These are phyloP conservation scores for Agastache rugosa DNA, from an alignment of 257 asterid genomes.

Conservation along the genomic window DNA sequence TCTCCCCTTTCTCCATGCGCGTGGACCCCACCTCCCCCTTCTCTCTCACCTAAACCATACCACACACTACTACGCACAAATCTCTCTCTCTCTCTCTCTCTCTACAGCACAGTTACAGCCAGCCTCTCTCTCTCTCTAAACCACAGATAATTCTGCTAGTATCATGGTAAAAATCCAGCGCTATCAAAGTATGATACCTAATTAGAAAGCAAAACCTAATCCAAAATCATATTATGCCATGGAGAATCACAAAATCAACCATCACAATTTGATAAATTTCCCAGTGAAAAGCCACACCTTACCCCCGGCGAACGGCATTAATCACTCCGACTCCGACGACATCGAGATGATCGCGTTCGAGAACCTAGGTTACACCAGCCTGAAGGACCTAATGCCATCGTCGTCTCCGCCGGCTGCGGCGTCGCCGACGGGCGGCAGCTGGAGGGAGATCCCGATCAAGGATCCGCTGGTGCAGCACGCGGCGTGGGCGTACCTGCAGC, in stretches of 20 bases:
- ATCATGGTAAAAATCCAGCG: conserved; percentile 18
- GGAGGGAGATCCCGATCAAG: conserved; percentile 81
- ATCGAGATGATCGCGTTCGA: conserved; percentile 48
- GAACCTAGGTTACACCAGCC: conserved; percentile 56
- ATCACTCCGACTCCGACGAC: conserved; percentile 33
- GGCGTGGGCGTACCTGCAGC: conserved; percentile 93
- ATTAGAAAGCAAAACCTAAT: neutral
- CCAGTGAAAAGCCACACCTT: conserved; percentile 28
- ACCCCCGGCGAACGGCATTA: conserved; percentile 28
- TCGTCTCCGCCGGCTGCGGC: conserved; percentile 50
- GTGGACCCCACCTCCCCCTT: conserved; percentile 53
- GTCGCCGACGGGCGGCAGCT: conserved; percentile 55
- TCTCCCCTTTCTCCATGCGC: conserved; percentile 30
- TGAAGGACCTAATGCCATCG: conserved; percentile 63
- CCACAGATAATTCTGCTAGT: neutral
- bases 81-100: conserved; percentile 4
- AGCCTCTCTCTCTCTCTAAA: neutral
- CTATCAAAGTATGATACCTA: conserved; percentile 4
- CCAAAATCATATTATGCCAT: conserved; percentile 27
- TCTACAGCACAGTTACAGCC: neutral
- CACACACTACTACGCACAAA: conserved; percentile 29
- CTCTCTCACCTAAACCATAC: conserved; percentile 44
- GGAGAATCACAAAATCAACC: conserved; percentile 42
- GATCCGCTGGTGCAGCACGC: conserved; percentile 88
- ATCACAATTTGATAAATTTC: conserved; percentile 32